A percentile compares a stretch with the other conserved stretches of the same genome.
Evolutionary conservation across 768 basidiomycete genomes (phyloP).

Genomic region (Ramaria sp.): DNA sequence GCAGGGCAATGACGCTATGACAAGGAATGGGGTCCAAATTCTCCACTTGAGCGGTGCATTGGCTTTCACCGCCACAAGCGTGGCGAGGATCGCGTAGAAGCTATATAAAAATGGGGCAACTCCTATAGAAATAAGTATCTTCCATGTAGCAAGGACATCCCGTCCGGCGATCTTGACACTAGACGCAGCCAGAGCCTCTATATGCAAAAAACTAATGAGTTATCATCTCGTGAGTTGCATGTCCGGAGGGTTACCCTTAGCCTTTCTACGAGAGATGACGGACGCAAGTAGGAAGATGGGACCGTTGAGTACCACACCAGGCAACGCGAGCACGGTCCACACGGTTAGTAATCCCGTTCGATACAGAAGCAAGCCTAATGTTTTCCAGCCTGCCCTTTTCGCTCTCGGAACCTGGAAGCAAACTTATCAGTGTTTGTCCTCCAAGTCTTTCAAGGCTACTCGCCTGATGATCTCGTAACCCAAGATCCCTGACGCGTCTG

Average conservation of each 20-base stretch:
- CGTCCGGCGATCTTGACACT: slow-evolving; percentile 91
- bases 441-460: slow-evolving; percentile 12
- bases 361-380: slow-evolving; percentile 72
- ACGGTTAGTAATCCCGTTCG: slow-evolving; percentile 63
- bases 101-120: slow-evolving; percentile 78
- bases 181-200: slow-evolving; percentile 93
- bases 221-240: neutral
- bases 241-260: slow-evolving; percentile 49
- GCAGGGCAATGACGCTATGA: slow-evolving; percentile 66
- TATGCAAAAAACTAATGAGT: neutral
- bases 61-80: slow-evolving; percentile 57
- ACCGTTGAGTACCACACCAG: slow-evolving; percentile 83
- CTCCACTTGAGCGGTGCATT: slow-evolving; percentile 50
- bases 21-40: slow-evolving; percentile 67
- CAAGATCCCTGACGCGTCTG: slow-evolving; percentile 75
- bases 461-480: slow-evolving; percentile 89
- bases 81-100: slow-evolving; percentile 73
- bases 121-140: slow-evolving; percentile 89
- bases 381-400: slow-evolving; percentile 78
- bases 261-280: slow-evolving; percentile 78
- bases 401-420: slow-evolving; percentile 74
- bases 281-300: slow-evolving; percentile 91
- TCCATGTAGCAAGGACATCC: slow-evolving; percentile 97
- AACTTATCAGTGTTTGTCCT: slow-evolving; percentile 1
- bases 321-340: slow-evolving; percentile 80